Conservation (phyloP, 1,284 basidiomycete species). For the Athelia sp. region DNA sequence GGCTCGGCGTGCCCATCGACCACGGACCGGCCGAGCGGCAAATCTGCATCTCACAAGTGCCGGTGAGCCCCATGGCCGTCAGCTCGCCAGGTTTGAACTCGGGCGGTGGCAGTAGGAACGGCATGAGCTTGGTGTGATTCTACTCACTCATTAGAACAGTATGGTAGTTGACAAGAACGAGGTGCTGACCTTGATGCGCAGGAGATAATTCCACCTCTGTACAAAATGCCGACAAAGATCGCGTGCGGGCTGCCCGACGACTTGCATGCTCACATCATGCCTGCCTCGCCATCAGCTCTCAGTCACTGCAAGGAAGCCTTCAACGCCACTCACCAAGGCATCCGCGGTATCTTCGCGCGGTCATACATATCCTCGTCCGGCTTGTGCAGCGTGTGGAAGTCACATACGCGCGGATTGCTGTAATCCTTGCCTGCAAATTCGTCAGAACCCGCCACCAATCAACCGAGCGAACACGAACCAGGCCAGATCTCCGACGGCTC, state of each 20-base stretch:
- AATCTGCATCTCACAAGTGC: slow-evolving; percentile 97
- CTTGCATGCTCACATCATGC: slow-evolving; percentile 96
- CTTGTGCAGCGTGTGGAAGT: slow-evolving; percentile 87
- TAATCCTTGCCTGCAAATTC: slow-evolving; percentile 87
- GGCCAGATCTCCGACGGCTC: slow-evolving; percentile 81
- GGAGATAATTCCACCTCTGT: slow-evolving; percentile 83
- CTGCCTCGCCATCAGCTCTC: slow-evolving; percentile 34
- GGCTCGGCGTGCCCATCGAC: slow-evolving; percentile 88
- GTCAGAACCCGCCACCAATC: too few species aligned
- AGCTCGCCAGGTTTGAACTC: slow-evolving; percentile 89
- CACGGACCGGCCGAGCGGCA: slow-evolving; percentile 94
- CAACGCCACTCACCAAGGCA: slow-evolving; percentile 81
- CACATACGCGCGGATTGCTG: slow-evolving; percentile 84
- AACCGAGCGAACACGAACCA: slow-evolving; percentile 37
- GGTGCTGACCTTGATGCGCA: slow-evolving; percentile 78
- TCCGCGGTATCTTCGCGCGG: slow-evolving; percentile 82
- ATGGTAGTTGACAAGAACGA: not conserved
- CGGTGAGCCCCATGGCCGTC: slow-evolving; percentile 78
- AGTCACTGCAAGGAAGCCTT: not conserved
- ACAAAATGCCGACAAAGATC: slow-evolving; percentile 96
- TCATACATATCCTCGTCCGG: slow-evolving; percentile 96
- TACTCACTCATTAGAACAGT: slow-evolving; percentile 22
- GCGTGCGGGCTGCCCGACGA: slow-evolving; percentile 94
- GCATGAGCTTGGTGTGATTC: slow-evolving; percentile 93
- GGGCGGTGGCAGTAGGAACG: slow-evolving; percentile 90